Evolutionary conservation across 345 rosid genomes (phyloP).

Genomic region (Psidium guajava): DNA sequence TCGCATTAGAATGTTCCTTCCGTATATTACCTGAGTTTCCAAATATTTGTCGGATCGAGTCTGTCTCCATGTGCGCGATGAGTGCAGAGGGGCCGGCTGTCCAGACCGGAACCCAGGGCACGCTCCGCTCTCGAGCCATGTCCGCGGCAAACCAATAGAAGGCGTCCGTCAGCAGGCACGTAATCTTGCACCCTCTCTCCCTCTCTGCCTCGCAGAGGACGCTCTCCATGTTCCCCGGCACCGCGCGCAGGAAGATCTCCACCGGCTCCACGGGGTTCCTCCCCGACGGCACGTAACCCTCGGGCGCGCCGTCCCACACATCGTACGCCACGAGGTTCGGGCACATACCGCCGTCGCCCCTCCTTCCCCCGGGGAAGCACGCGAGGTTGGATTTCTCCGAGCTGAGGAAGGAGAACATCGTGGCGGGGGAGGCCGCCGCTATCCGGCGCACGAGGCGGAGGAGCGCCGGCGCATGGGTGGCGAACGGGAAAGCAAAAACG

Average conservation of each 20-base stretch:
- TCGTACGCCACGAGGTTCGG: conserved; percentile 8
- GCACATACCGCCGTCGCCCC: background rate
- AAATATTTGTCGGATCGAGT: conserved; percentile 11
- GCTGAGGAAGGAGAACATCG: conserved; percentile 27
- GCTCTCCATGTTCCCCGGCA: conserved; percentile 18
- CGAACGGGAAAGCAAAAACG: conserved; percentile 10
- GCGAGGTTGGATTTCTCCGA: conserved; percentile 17
- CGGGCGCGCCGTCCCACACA: conserved; percentile 29
- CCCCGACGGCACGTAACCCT: conserved; percentile 6
- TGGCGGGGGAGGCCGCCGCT: background rate
- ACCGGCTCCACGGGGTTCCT: conserved; percentile 19
- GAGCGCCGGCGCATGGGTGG: conserved; percentile 9
- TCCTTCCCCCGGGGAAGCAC: background rate
- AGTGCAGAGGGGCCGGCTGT: conserved; percentile 33
- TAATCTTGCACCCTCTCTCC: conserved; percentile 13
- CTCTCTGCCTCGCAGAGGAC: conserved; percentile 14
- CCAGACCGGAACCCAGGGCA: conserved; percentile 48
- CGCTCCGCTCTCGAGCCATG: conserved; percentile 22
- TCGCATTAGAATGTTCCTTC: background rate
- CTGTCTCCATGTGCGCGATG: conserved; percentile 24
- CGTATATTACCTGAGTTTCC: conserved; percentile 7
- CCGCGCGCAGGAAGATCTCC: conserved; percentile 18
- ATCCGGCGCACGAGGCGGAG: conserved; percentile 4
- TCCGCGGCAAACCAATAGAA: conserved; percentile 43
- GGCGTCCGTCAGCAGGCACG: conserved; percentile 36